Percentiles rank a stretch among this genome's conserved stretches.
These are phyloP conservation scores for Neonectria sp. DNA, from an alignment of 2,329 filamentous ascomycete genomes.

Conservation along the genomic window DNA sequence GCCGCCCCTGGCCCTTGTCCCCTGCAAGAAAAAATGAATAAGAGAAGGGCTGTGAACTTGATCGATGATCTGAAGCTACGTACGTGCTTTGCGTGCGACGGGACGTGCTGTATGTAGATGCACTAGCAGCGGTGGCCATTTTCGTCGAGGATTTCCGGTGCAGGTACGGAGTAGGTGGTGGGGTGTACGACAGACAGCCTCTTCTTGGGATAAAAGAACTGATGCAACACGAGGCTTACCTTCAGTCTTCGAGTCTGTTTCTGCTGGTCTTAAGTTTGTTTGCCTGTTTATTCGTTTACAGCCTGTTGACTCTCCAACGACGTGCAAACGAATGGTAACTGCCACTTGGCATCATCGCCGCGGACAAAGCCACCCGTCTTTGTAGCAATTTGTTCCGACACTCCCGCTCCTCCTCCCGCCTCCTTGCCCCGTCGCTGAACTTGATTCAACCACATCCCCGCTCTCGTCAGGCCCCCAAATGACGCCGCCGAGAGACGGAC, in stretches of 20 bases:
- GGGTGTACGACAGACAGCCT: neutral
- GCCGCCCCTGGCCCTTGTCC: neutral
- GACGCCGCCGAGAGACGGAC: constrained; percentile 1
- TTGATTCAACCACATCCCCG: neutral
- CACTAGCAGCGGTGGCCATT: neutral
- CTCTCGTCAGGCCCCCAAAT: constrained; percentile 1
- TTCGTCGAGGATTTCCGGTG: constrained; percentile 3
- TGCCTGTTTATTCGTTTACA: neutral
- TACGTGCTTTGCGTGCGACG: neutral
- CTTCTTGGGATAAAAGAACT: neutral
- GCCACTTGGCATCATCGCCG: neutral
- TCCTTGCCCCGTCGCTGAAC: neutral
- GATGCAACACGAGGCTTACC: neutral
- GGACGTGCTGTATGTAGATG: neutral
- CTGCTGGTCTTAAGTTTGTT: neutral
- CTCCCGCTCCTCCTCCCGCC: neutral
- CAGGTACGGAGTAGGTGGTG: neutral
- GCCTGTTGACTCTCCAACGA: neutral
- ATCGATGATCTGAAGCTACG: neutral
- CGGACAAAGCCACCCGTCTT: neutral
- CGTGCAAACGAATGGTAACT: neutral
- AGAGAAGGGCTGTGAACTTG: neutral
- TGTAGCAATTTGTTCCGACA: neutral
- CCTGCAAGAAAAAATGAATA: neutral
- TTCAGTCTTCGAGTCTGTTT: constrained; percentile 2